Conservation (phyloP, 345 rosid genomes). For the Trapa incisa region DNA sequence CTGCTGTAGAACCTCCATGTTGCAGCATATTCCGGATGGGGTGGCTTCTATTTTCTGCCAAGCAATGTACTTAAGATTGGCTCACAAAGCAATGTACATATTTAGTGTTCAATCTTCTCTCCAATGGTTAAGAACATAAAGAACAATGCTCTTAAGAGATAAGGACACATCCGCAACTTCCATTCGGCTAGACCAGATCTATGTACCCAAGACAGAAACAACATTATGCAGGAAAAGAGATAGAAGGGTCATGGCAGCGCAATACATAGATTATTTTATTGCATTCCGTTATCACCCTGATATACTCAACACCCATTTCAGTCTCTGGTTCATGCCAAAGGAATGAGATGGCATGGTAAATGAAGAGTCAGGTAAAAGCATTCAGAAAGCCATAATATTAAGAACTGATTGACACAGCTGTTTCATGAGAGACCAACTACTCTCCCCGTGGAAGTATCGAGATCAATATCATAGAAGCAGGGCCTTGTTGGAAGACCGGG, state of each 20-base stretch:
- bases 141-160: neutral
- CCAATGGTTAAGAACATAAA: too few species aligned
- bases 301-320: neutral
- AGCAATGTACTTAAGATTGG: neutral
- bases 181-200: slow-evolving; percentile 62
- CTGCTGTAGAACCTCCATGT: neutral
- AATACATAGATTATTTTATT: neutral
- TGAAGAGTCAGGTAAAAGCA: too few species aligned
- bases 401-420: neutral
- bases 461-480: slow-evolving; percentile 85
- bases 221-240: neutral
- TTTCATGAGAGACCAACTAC: slow-evolving; percentile 74
- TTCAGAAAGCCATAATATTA: too few species aligned
- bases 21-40: slow-evolving; percentile 4
- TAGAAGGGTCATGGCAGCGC: neutral
- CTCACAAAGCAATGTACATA: too few species aligned
- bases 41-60: neutral
- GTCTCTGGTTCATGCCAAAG: neutral
- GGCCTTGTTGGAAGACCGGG: slow-evolving; percentile 99
- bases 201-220: slow-evolving; percentile 31
- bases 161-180: slow-evolving; percentile 22
- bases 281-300: neutral
- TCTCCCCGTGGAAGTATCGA: slow-evolving; percentile 68
- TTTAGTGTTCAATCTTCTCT: neutral
- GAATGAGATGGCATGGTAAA: neutral